Conservation (phyloP, 805 yeast species). For the Saccharomycopsis sp. region DNA sequence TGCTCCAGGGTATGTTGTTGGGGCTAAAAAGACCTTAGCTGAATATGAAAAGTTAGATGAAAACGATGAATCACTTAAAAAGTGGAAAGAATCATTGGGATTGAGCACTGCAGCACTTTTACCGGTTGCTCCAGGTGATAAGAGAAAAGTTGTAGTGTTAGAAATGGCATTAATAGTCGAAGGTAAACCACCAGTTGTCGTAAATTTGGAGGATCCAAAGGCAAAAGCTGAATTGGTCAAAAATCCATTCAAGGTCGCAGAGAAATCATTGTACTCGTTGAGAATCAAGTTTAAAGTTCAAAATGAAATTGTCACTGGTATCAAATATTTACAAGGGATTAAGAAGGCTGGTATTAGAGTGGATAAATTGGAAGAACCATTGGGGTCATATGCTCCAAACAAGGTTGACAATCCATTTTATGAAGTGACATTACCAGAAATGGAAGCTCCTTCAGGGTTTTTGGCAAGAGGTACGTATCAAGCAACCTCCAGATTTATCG, state of each 20-base stretch:
- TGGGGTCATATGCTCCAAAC: conserved; percentile 88
- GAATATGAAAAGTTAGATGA: conserved; percentile 82
- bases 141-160: conserved; percentile 68
- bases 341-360: conserved; percentile 85
- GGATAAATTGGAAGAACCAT: conserved; percentile 78
- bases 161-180: conserved; percentile 68
- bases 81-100: conserved; percentile 89
- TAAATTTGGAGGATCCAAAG: conserved; percentile 58
- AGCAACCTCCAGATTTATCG: conserved; percentile 75
- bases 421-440: conserved; percentile 53
- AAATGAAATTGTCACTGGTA: conserved; percentile 86
- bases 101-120: conserved; percentile 50
- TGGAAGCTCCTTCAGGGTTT: conserved; percentile 88
- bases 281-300: conserved; percentile 76
- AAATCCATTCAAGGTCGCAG: conserved; percentile 70
- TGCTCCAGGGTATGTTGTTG: conserved; percentile 50
- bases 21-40: conserved; percentile 63
- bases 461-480: conserved; percentile 81
- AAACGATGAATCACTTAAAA: conserved; percentile 81
- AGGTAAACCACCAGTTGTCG: conserved; percentile 59
- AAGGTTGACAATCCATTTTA: conserved; percentile 75
- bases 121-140: conserved; percentile 66
- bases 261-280: conserved; percentile 65
- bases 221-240: conserved; percentile 52
- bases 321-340: conserved; percentile 76